Base-by-base conservation (phyloP, 2,329 filamentous ascomycete genomes). In the Trichoderma harzianum region DNA sequence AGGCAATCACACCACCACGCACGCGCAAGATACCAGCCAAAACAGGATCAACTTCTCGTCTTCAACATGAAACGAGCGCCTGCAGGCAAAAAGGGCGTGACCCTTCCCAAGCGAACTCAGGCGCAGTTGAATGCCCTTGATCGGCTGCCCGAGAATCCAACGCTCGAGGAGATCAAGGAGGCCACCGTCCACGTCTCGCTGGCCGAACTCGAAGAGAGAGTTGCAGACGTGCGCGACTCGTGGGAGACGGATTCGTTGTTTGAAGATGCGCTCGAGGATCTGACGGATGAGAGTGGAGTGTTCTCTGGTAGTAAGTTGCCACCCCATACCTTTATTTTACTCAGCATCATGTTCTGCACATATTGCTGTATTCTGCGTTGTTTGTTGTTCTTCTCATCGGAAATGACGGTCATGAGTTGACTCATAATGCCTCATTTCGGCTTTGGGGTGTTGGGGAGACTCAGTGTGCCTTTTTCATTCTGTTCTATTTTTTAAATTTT, bases 171-270 rank as follows among this genome's bases (percentile, higher is more conserved):
- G 60, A 76, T 83, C 72, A 79, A 82, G 70, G 76, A 78, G 12
- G 81, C 80, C 7, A 78, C 79, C 60, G 80, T 79, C 73, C 78
- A 78, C 58, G 80, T 80, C 32, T 80, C 80, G 34, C 79, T 81
- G 26, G 78, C 80, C 55, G 86, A 88, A 72, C 81, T 87, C 11
- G 86, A 88, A 74, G 84, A 87, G 74, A 82, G 84, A 75, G 83
- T 87, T 74, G 84, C 84, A 34, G 86, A 88, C 72, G 82, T 85
- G 5, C 82, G 82, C 71, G 86, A 88, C 65, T 85, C 85, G 14
- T 91, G 89, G 89, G 90, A 91, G 76, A 87, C 86, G 7, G 87
- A 91, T 74, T 91, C 89, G 30, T 80, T 92, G 3, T 90, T 89
- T 73, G 89, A 89, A 73, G 90, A 91, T 76, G 84, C 86, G 39